Conservation (phyloP, 2,329 filamentous ascomycete genomes). For the Rhynchosporium graminicola region DNA sequence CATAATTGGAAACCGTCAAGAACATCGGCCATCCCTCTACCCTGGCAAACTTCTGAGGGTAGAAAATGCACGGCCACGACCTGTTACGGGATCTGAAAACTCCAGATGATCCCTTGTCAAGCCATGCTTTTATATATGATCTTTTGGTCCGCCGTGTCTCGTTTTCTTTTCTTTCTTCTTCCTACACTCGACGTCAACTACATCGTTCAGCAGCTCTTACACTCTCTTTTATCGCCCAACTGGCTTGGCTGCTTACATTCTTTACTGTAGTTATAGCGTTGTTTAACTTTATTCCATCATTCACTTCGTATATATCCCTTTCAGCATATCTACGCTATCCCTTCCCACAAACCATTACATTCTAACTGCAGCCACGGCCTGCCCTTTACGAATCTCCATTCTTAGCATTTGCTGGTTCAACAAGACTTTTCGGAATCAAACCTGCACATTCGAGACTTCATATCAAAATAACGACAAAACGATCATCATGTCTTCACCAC, state of each 20-base stretch:
- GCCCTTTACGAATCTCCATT: conserved; percentile 39
- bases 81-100: conserved; percentile 31
- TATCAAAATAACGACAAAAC: conserved; percentile 33
- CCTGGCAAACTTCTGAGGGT: conserved; percentile 30
- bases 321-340: conserved; percentile 27
- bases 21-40: conserved; percentile 34
- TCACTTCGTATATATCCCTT: conserved; percentile 33
- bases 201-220: conserved; percentile 41
- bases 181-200: conserved; percentile 41
- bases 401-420: conserved; percentile 39
- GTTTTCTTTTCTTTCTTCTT: conserved; percentile 35
- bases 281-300: conserved; percentile 35
- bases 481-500: conserved; percentile 40
- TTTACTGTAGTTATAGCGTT: conserved; percentile 44
- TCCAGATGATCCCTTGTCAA: conserved; percentile 34
- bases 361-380: conserved; percentile 49
- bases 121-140: conserved; percentile 38
- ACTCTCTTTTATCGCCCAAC: conserved; percentile 52
- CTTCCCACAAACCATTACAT: conserved; percentile 39
- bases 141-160: conserved; percentile 21
- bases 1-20: conserved; percentile 41
- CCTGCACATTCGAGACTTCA: conserved; percentile 25
- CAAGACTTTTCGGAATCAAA: conserved; percentile 31
- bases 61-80: conserved; percentile 34
- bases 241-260: conserved; percentile 57